Evolutionary conservation across 31 red algal species (phyloP).

Genomic region (Porphyra umbilicalis): DNA sequence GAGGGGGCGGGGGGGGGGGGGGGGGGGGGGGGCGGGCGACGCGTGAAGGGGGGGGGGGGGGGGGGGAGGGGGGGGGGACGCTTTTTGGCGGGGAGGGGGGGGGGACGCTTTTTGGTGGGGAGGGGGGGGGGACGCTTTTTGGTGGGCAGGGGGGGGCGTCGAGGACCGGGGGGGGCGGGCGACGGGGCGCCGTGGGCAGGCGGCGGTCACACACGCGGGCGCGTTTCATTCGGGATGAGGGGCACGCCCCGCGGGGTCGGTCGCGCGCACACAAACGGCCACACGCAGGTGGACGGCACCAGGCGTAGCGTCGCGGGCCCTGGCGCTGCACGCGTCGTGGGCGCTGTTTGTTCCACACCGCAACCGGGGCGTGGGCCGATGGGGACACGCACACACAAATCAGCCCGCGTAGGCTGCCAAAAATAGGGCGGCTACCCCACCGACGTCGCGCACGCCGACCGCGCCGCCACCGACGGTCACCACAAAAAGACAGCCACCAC

Average conservation of each 20-base stretch:
- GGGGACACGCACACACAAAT: background rate
- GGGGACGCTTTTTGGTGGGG: too few relatives aligned
- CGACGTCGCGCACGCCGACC: too few relatives aligned
- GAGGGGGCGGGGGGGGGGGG: background rate
- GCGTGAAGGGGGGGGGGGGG: background rate
- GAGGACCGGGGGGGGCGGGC: background rate
- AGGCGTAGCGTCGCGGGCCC: background rate
- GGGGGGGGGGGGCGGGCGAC: background rate
- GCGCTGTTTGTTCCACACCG: background rate
- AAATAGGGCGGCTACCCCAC: too few relatives aligned
- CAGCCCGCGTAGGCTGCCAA: too few relatives aligned
- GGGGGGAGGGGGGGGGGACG: background rate
- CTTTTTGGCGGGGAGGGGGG: background rate
- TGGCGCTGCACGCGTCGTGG: background rate
- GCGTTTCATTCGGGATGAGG: background rate
- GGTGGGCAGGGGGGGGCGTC: background rate
- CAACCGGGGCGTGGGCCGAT: background rate
- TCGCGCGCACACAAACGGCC: background rate
- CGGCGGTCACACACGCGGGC: background rate
- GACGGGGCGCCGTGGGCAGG: background rate
- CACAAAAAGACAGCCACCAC: too few relatives aligned
- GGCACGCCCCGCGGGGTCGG: background rate
- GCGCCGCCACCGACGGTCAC: too few relatives aligned
- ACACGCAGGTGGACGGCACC: background rate
- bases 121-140: background rate